These are phyloP conservation scores for Phytophthora ramorum DNA, from an alignment of 352 stramenopile species.

Conservation along the genomic window DNA sequence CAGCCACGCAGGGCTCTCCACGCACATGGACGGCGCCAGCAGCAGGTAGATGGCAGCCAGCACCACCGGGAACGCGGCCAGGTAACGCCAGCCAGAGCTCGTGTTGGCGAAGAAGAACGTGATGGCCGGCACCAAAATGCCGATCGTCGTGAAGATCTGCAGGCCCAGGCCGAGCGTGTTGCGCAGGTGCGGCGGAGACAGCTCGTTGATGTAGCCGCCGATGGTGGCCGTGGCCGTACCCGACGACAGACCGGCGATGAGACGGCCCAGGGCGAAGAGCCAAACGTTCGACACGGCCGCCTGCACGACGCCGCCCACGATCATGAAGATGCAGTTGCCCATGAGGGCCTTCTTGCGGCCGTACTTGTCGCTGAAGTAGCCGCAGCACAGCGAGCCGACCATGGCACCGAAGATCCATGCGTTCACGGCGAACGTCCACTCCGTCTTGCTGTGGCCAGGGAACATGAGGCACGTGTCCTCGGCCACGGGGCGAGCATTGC, in stretches of 20 bases:
- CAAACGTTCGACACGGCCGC: too few species aligned
- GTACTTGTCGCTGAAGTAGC: too few species aligned
- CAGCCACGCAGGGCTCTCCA: constrained; percentile 53
- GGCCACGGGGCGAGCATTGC: constrained; percentile 30
- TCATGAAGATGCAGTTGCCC: too few species aligned
- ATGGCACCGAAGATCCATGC: constrained; percentile 13
- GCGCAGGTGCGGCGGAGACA: constrained; percentile 31
- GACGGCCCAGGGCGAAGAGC: too few species aligned
- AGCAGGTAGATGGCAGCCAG: constrained; percentile 28
- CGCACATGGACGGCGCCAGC: constrained; percentile 21
- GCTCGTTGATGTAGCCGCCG: constrained; percentile 18
- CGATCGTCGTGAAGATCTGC: constrained; percentile 26
- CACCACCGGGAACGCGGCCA: constrained; percentile 28
- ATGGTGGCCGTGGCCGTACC: too few species aligned
- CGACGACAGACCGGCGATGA: too few species aligned
- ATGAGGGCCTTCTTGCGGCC: too few species aligned
- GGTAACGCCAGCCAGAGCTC: constrained; percentile 30
- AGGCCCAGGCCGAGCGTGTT: constrained; percentile 23
- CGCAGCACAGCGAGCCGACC: too few species aligned
- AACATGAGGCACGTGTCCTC: constrained; percentile 34
- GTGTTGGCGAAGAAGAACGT: constrained; percentile 33
- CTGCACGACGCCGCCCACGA: too few species aligned
- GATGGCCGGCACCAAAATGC: constrained; percentile 23
- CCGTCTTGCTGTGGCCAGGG: constrained; percentile 29
- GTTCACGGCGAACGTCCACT: constrained; percentile 32